These are phyloP conservation scores for Trichodelitschia bisporula DNA, from an alignment of 495 filamentous ascomycete genomes.

Conservation along the genomic window DNA sequence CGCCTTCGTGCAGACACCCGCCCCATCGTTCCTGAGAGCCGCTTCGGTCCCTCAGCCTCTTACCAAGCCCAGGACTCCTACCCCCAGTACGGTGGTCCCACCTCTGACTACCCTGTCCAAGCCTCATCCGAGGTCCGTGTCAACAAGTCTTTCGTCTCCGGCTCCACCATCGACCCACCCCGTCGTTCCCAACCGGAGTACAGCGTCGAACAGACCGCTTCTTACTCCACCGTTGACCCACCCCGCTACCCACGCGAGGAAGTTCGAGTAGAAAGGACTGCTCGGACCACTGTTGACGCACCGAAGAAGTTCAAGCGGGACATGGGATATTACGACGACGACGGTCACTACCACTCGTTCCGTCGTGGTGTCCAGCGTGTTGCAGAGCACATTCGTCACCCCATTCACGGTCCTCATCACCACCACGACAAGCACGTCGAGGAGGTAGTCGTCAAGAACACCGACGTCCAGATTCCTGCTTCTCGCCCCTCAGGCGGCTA, in stretches of 20 bases:
- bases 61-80: background rate
- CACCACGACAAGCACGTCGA: slow-evolving; percentile 20
- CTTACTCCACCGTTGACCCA: no score
- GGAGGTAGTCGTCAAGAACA: slow-evolving; percentile 16
- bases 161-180: no score
- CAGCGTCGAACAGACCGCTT: no score
- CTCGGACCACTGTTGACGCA: slow-evolving; percentile 22
- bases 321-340: slow-evolving; percentile 99
- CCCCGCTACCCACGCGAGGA: no score
- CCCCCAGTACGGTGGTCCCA: background rate
- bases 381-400: slow-evolving; percentile 58
- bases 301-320: slow-evolving; percentile 27
- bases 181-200: no score
- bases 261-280: slow-evolving; percentile 15
- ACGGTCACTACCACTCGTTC: slow-evolving; percentile 88
- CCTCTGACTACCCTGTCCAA: background rate
- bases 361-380: slow-evolving; percentile 65
- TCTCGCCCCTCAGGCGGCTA: slow-evolving; percentile 5
- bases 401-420: slow-evolving; percentile 31
- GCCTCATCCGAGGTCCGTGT: background rate
- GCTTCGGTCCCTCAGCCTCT: no score
- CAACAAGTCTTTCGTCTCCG: no score
- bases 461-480: slow-evolving; percentile 10
- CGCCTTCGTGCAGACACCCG: slow-evolving; percentile 61
- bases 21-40: slow-evolving; percentile 40